Evolutionary conservation across 441 rosid genomes (phyloP).

Genomic region (Adansonia grandidieri): DNA sequence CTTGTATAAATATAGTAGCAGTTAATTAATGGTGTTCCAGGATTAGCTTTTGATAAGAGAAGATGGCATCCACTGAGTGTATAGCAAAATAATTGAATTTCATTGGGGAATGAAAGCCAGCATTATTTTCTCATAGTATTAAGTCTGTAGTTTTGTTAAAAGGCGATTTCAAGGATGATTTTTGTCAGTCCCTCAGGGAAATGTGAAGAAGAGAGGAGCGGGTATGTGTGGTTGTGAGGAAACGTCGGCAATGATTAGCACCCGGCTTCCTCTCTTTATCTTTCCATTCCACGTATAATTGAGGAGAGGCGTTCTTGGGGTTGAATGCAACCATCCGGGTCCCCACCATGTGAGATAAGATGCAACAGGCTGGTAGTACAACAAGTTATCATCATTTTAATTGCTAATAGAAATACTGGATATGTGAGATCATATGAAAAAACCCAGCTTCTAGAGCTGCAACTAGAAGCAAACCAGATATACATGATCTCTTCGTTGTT

Average conservation of each 20-base stretch:
- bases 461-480: not conserved
- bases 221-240: conserved; percentile 27
- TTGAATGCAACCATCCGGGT: conserved; percentile 21
- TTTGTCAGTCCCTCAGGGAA: not conserved
- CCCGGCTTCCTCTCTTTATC: not conserved
- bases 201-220: not conserved
- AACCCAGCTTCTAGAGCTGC: not conserved
- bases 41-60: conserved; percentile 1
- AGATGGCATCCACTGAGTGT: conserved; percentile 15
- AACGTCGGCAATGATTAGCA: conserved; percentile 27
- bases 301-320: conserved; percentile 24
- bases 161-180: conserved; percentile 2
- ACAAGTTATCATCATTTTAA: not conserved
- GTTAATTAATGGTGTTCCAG: not conserved
- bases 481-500: not conserved
- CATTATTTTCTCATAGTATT: not conserved
- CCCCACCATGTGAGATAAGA: conserved; percentile 48
- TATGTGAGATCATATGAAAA: not conserved
- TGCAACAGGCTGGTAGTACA: not conserved
- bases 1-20: conserved; percentile 18
- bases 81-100: conserved; percentile 18
- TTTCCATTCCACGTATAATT: conserved; percentile 21
- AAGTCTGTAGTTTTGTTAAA: not conserved
- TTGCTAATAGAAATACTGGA: not conserved
- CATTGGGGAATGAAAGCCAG: not conserved